A percentile compares a stretch with the other conserved stretches of the same genome.
Evolutionary conservation across 2,329 filamentous ascomycete genomes (phyloP).

Genomic region (Alternaria incomplexa): DNA sequence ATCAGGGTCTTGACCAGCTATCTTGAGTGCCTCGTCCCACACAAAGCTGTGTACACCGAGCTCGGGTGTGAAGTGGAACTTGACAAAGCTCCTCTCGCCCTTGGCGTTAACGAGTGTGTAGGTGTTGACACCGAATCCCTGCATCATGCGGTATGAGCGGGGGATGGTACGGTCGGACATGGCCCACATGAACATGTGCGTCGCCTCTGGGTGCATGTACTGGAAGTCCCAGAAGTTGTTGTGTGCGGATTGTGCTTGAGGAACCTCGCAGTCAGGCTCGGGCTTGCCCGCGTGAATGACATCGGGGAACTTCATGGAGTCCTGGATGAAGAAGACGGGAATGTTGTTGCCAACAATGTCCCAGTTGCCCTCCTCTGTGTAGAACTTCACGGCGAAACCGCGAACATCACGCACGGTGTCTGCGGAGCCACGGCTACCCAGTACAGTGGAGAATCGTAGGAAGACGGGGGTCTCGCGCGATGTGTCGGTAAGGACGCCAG

Average conservation of each 20-base stretch:
- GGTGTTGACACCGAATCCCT: conserved; percentile 84
- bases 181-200: conserved; percentile 80
- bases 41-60: conserved; percentile 78
- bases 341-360: conserved; percentile 78
- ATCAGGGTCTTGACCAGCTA: conserved; percentile 69
- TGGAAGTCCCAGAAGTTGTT: conserved; percentile 82
- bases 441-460: conserved; percentile 78
- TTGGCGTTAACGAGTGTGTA: conserved; percentile 72
- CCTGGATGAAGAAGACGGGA: conserved; percentile 75
- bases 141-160: conserved; percentile 81
- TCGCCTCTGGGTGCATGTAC: conserved; percentile 69
- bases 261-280: conserved; percentile 72
- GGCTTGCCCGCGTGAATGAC: conserved; percentile 69
- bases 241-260: conserved; percentile 73
- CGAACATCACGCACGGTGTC: conserved; percentile 85
- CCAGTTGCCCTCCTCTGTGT: conserved; percentile 79
- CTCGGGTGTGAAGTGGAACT: conserved; percentile 77
- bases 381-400: conserved; percentile 79
- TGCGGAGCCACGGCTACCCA: conserved; percentile 75
- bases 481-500: conserved; percentile 71
- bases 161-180: conserved; percentile 79
- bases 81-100: conserved; percentile 74
- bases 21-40: conserved; percentile 80
- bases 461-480: conserved; percentile 71
- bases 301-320: conserved; percentile 55